Evolutionary conservation across 495 filamentous ascomycete species (phyloP).

Genomic region (Entonaema liquescens): DNA sequence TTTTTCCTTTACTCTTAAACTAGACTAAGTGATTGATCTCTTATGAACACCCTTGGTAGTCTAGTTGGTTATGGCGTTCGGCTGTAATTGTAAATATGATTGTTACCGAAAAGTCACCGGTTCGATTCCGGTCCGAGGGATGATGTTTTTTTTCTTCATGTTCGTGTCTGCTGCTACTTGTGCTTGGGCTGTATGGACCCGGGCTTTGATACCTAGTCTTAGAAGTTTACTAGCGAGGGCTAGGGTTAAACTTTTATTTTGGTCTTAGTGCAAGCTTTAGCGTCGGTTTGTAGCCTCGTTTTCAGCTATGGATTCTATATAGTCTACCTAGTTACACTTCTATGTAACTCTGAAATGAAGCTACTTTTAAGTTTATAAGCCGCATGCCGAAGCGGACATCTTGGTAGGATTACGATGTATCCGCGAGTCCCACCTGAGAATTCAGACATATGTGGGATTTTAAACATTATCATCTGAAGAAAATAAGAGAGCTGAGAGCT

Average conservation of each 20-base stretch:
- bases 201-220: background rate
- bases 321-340: too few species aligned
- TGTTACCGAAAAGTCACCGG: constrained; percentile 39
- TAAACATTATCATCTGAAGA: background rate
- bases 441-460: background rate
- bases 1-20: background rate
- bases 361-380: background rate
- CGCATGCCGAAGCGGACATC: background rate
- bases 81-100: constrained; percentile 30
- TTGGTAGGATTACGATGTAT: background rate
- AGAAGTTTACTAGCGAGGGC: background rate
- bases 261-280: background rate
- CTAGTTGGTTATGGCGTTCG: constrained; percentile 38
- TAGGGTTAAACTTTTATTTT: background rate
- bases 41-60: constrained; percentile 25
- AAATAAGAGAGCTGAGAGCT: too few species aligned
- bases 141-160: constrained; percentile 1
- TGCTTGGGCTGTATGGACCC: background rate
- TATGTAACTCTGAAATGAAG: too few species aligned
- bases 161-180: background rate
- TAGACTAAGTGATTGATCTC: background rate
- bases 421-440: too few species aligned
- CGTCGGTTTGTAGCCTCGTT: background rate
- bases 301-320: background rate
- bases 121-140: constrained; percentile 40